These are phyloP conservation scores for Darksidea phi DNA, from an alignment of 495 filamentous ascomycete genomes.

Conservation along the genomic window DNA sequence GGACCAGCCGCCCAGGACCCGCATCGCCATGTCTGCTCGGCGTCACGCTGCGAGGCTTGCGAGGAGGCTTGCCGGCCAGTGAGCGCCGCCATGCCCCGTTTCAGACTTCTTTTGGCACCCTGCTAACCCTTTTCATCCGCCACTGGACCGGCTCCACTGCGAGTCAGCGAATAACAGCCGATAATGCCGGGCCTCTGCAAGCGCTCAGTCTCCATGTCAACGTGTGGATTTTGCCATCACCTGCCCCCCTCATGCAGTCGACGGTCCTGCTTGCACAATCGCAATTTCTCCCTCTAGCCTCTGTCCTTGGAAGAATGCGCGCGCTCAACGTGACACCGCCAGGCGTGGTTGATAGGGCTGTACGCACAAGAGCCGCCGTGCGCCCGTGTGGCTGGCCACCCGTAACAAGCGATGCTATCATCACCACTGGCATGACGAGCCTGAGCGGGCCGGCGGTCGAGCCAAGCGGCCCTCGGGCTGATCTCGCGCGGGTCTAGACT, in stretches of 20 bases:
- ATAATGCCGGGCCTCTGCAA: slow-evolving; percentile 3
- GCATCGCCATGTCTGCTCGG: not conserved
- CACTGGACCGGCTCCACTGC: slow-evolving; percentile 16
- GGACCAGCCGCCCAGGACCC: not conserved
- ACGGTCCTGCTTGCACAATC: slow-evolving; percentile 20
- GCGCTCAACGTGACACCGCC: slow-evolving; percentile 18
- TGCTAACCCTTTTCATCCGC: slow-evolving; percentile 22
- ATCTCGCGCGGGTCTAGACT: slow-evolving; percentile 1
- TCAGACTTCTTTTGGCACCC: slow-evolving; percentile 25
- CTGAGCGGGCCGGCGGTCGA: slow-evolving; percentile 19
- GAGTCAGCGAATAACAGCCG: slow-evolving; percentile 30
- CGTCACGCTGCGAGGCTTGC: slow-evolving; percentile 16
- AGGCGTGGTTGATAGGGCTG: slow-evolving; percentile 15
- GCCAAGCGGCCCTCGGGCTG: slow-evolving; percentile 15
- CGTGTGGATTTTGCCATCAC: slow-evolving; percentile 12
- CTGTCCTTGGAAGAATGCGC: slow-evolving; percentile 8
- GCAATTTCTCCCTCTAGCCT: slow-evolving; percentile 22
- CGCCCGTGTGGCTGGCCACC: slow-evolving; percentile 3
- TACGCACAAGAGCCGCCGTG: not conserved
- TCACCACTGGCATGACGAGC: slow-evolving; percentile 20
- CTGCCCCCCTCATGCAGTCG: slow-evolving; percentile 25
- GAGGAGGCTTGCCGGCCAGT: slow-evolving; percentile 3
- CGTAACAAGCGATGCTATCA: not conserved
- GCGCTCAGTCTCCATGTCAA: slow-evolving; percentile 17
- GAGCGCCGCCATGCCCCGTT: slow-evolving; percentile 15